Evolutionary conservation across 192 early-diverging fungal genomes (phyloP), one percentile per base, ranked within the genome.

Genomic region (Gaertneriomyces semiglobifer): DNA sequence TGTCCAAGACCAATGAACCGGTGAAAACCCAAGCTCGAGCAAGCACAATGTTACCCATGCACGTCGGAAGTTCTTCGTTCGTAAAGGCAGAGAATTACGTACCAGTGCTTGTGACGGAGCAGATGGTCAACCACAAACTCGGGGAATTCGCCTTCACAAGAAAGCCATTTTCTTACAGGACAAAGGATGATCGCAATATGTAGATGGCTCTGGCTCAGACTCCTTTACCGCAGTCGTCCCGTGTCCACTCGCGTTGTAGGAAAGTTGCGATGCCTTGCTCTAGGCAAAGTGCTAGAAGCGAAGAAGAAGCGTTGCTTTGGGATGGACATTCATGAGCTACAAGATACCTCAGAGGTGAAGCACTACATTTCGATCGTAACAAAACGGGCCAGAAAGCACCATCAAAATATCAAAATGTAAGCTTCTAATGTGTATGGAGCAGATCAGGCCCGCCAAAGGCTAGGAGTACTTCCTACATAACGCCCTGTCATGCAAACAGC

Each of bases 141-240:
- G 95, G 95, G 63, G 95, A 98, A 79, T 98, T 98, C 61, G 86
- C 93, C 7, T 87, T 88, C 41, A 96, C 95, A 10, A 81, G 91
- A 66, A 93, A 95, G 78, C 71, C 82, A 62, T 93, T 93, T 71
- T 72, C 76, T 11, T 98, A 74, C 66, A 63, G 53, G 67, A 80
- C 74, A 56, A 78, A 74, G 69, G 64, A 66, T 54, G 64, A 73
- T 46, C n/a, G n/a, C n/a, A n/a, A n/a, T n/a, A n/a, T n/a, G n/a
- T n/a, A n/a, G n/a, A n/a, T n/a, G n/a, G n/a, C n/a, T n/a, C n/a
- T n/a, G n/a, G n/a, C n/a, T n/a, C n/a, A n/a, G n/a, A n/a, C n/a
- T n/a, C n/a, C n/a, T n/a, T n/a, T n/a, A n/a, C n/a, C n/a, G n/a
- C n/a, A n/a, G n/a, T n/a, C n/a, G n/a, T n/a, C n/a, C n/a, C n/a